Evolutionary conservation across 305 asterid species (phyloP), one percentile per base, ranked within the genome.

Genomic region (Lippia alba): DNA sequence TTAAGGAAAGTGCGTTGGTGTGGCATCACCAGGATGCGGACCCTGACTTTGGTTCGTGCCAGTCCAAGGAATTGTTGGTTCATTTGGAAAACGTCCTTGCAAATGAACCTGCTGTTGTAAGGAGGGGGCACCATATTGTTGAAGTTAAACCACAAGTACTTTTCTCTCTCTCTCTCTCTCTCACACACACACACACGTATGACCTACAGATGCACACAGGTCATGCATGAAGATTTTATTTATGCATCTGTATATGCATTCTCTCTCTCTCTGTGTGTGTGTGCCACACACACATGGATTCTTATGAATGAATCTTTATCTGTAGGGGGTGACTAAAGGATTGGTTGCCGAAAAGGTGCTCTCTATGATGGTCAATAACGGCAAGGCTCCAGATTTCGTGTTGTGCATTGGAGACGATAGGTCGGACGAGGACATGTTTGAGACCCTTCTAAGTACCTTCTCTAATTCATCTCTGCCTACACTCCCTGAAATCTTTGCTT

Each of bases 401-500:
- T 74, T 82, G 89, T 83, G 91, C 64, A 84, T 83, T 32, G 91
- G 91, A 61, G 91, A 86, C 24, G 91, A 86, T 45, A 69, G 86
- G 72, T 86, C 91, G 8, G 91, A 86, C 36, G 89, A 86, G 59
- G 89, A 86, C 56, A 86, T 86, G 91, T 86, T 86, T 20, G 89
- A 86, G 74, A 83, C 87, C 83, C 82, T 86, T 65, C 53, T 70
- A 40, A 72, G 75, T 67, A 40, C 46, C 4, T 76, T 66, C 33
- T 79, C 87, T 9, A 69, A 77, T 69, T 75, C 76, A 30, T 15
- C 75, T 17, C 66, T 81, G 19, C 55, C 77, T 45, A 19, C 74
- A 19, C 66, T 61, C 14, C 86, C 82, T 0, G 88, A 86, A 75
- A 84, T 84, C 62, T 86, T 82, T 61, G 83, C 89, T 44, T 86